Conservation (phyloP, 495 filamentous ascomycete species). For the Oidiodendron maius region DNA sequence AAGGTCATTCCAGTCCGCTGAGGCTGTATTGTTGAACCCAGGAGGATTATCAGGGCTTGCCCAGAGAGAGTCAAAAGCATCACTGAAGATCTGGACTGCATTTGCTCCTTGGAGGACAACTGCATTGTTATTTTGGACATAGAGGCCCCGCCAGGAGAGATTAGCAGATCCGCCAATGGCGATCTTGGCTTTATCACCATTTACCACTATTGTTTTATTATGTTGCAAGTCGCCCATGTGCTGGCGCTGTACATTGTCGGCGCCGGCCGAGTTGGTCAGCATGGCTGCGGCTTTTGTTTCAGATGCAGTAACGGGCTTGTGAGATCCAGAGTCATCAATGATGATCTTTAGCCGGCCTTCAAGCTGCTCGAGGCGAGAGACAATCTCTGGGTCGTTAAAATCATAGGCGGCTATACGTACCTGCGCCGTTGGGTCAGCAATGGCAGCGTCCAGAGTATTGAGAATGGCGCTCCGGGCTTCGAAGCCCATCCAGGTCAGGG, state of each 20-base stretch:
- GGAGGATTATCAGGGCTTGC: constrained; percentile 8
- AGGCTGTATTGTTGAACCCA: constrained; percentile 8
- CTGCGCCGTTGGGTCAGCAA: constrained; percentile 15
- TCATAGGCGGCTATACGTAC: constrained; percentile 14
- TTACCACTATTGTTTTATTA: constrained; percentile 8
- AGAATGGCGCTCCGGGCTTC: constrained; percentile 12
- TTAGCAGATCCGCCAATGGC: constrained; percentile 15
- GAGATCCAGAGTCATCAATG: constrained; percentile 15
- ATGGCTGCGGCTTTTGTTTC: constrained; percentile 11
- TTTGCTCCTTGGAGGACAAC: constrained; percentile 10
- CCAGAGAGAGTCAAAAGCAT: constrained; percentile 12
- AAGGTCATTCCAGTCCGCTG: constrained; percentile 11
- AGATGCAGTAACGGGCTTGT: constrained; percentile 6
- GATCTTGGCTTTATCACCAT: constrained; percentile 12
- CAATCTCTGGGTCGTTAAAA: constrained; percentile 16
- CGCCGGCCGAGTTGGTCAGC: constrained; percentile 7
- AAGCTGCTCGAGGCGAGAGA: constrained; percentile 15
- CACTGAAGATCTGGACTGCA: constrained; percentile 10
- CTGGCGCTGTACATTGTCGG: constrained; percentile 12
- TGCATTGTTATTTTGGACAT: constrained; percentile 15
- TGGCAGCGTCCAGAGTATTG: constrained; percentile 11
- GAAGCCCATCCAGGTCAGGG: constrained; percentile 16
- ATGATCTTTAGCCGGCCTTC: constrained; percentile 13
- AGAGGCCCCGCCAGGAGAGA: constrained; percentile 11
- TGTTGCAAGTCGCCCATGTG: constrained; percentile 13